phyloP scores from a whole-genome alignment of 352 stramenopile genomes.

The Plasmopara muralis region DNA sequence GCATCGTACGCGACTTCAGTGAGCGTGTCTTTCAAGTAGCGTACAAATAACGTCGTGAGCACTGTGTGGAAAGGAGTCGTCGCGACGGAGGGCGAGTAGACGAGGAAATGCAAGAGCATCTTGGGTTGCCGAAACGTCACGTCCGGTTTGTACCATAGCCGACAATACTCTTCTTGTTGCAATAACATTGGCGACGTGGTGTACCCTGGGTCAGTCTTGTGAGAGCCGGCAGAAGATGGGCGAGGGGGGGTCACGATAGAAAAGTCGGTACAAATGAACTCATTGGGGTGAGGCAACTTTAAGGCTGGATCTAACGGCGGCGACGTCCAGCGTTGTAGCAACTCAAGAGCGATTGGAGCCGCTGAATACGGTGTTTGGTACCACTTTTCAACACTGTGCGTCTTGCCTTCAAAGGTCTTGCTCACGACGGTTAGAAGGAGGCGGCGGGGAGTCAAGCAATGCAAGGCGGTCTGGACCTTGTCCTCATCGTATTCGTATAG shows the following conservation, averaged over 20 bases:
- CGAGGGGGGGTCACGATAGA: constrained; percentile 37
- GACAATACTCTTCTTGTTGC: constrained; percentile 39
- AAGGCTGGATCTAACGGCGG: constrained; percentile 29
- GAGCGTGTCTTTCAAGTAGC: constrained; percentile 76
- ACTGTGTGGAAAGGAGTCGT: constrained; percentile 59
- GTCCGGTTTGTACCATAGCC: constrained; percentile 85
- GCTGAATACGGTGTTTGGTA: constrained; percentile 64
- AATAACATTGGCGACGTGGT: constrained; percentile 29
- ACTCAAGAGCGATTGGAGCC: constrained; percentile 19
- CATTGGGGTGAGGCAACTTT: constrained; percentile 55
- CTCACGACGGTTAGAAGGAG: constrained; percentile 67
- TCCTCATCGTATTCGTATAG: constrained; percentile 58
- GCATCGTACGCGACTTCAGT: constrained; percentile 80
- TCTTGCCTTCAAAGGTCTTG: constrained; percentile 58
- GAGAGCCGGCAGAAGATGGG: constrained; percentile 20
- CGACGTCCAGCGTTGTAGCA: constrained; percentile 35
- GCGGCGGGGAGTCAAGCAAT: constrained; percentile 35
- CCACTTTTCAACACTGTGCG: constrained; percentile 47
- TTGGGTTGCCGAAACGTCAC: constrained; percentile 89
- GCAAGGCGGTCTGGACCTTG: constrained; percentile 46
- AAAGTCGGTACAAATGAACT: constrained; percentile 78
- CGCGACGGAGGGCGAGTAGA: constrained; percentile 57
- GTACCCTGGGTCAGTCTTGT: background rate
- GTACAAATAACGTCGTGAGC: constrained; percentile 65
- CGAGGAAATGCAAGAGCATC: constrained; percentile 75